Base-by-base conservation (phyloP, 331 rosid species). In the Acacia pycnantha region DNA sequence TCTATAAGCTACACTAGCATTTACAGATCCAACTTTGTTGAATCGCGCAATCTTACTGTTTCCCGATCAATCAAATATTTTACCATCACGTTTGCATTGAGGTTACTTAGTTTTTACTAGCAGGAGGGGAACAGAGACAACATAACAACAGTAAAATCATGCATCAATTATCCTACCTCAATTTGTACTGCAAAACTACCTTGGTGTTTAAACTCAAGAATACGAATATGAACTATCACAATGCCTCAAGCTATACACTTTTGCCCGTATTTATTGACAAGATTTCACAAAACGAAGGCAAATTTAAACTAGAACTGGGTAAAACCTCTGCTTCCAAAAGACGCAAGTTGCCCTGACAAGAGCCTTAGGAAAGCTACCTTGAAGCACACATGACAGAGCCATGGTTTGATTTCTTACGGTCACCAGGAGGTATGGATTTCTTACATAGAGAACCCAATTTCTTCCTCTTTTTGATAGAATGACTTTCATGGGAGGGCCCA, bases 401-500 rank as follows among this genome's bases (percentile, higher is more conserved):
- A 77, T 85, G 91, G 83, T 73, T 81, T 70, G 89, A 66, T 77
- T 91, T 92, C 67, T 73, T 88, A 24, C 87, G 79, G 24, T n/a
- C 85, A 47, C 74, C 71, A 50, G 81, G 70, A 31, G 83, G 40
- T 79, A 79, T 56, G 67, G 73, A 79, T 78, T 87, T 87, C 72
- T 80, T 89, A 78, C 92, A 91, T 7, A 77, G 85, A 8, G 86
- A 79, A 66, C 80, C 91, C 50, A 72, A 46, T 77, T 81, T 82
- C 71, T 84, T 93, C 81, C 89, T 92, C 90, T 86, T 93, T 85
- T 93, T 91, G 77, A 74, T 87, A 13, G 35, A 15, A 22, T 90
- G 24, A 44, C 84, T 82, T 53, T 89, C 87, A 16, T 82, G 74
- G 0, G 11, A 77, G 24, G 83, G 37, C 31, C 76, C 77, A 22